Base-by-base conservation (phyloP, 2,329 filamentous ascomycete genomes). In the Neonectria sp. region DNA sequence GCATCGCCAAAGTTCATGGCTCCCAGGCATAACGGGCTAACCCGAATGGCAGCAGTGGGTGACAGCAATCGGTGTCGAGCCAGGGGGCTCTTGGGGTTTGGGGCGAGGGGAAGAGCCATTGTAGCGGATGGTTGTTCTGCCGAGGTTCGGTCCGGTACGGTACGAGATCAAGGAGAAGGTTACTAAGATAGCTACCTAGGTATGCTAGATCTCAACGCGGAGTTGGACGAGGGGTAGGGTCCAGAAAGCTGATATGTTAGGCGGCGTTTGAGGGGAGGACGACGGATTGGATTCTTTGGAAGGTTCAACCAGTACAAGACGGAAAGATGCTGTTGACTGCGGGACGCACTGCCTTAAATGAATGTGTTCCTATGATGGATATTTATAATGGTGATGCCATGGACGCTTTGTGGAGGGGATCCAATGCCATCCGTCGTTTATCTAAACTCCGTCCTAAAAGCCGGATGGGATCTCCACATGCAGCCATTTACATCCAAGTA, bases 21-120 rank as follows among this genome's bases (percentile, higher is more conserved):
- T 12, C 90, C 91, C 2, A 94, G 84, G 49, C 87, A 89, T 1
- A 93, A 78, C 5, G 91, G 91, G 68, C 89, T 91, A n/a, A 93
- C 91, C 35, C 90, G 84, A 25, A 93, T 84, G 0, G 87, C 86
- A 2, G 92, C 91, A 0, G 85, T 88, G 11, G 91, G 90, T 1
- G 91, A 88, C 13, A 94, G 86, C 52, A 93, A 79, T 7, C 91
- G 89, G 73, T 93, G 92, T 60, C 89, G 86, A 67, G 84, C 90
- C 70, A 93, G 80, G 62, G 89, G 86, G 64, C 90, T 90, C 78
- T 88, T 85, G 29, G 89, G 86, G 4, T 85, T 79, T 4, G 86
- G 82, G 6, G 86, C 83, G 57, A 74, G 70, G 21, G 82, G 81
- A 17, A 74, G 76, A 55, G 74, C 68, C 73, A 75, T 75, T 49